Evolutionary conservation across 345 rosid species (phyloP).

Genomic region (Euphorbia pulcherrima): DNA sequence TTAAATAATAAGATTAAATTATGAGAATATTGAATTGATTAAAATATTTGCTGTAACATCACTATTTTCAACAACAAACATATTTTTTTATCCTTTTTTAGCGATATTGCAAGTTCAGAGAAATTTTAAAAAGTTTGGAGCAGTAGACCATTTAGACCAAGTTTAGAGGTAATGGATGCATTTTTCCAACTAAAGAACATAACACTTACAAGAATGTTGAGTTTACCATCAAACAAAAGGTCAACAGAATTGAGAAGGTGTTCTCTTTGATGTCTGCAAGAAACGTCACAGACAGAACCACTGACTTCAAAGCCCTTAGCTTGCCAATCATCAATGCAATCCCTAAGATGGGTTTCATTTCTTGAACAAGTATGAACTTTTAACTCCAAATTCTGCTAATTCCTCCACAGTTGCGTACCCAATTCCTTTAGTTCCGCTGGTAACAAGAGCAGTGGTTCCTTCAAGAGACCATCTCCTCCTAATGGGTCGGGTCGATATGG

Average conservation of each 20-base stretch:
- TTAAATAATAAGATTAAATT: no score
- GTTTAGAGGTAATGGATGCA: background rate
- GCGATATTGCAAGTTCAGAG: no score
- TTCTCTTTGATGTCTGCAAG: conserved; percentile 17
- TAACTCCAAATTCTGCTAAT: conserved; percentile 7
- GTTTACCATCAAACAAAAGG: conserved; percentile 15
- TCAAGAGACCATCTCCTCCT: conserved; percentile 48
- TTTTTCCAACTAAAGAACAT: no score
- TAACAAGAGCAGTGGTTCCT: conserved; percentile 30
- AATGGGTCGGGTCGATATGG: background rate
- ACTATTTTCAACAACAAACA: no score
- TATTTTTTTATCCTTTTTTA: no score
- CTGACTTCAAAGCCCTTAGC: conserved; percentile 20
- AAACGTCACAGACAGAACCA: conserved; percentile 22
- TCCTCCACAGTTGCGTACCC: conserved; percentile 21
- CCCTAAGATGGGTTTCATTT: background rate
- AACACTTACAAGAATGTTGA: conserved; percentile 21
- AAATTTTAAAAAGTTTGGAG: no score
- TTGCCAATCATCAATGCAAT: conserved; percentile 12
- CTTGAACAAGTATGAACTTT: background rate
- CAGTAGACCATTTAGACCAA: no score
- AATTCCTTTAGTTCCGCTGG: conserved; percentile 35
- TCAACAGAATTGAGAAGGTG: conserved; percentile 8
- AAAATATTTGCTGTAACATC: no score
- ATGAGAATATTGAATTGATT: no score